These are phyloP conservation scores for Cytospora piceae DNA, from an alignment of 2,329 filamentous ascomycete species.

Conservation along the genomic window DNA sequence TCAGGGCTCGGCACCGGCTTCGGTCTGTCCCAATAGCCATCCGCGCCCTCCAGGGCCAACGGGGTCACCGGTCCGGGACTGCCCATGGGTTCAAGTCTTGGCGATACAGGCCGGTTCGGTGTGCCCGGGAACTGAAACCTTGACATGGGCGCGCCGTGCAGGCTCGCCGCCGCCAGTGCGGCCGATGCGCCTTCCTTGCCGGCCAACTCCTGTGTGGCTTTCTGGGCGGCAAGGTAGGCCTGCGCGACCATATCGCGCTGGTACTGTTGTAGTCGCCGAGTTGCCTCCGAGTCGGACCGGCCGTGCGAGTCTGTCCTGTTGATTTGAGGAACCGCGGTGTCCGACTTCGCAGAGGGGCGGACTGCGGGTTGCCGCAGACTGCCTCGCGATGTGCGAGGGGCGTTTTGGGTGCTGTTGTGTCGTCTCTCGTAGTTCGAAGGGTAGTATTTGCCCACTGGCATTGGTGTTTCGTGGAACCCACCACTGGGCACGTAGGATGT, in stretches of 20 bases:
- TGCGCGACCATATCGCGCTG: conserved; percentile 65
- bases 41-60: conserved; percentile 56
- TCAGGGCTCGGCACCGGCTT: conserved; percentile 30
- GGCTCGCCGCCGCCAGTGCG: conserved; percentile 38
- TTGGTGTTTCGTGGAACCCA: conserved; percentile 46
- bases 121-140: conserved; percentile 36
- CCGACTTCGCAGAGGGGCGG: conserved; percentile 41
- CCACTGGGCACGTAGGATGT: conserved; percentile 57
- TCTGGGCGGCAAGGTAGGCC: conserved; percentile 51
- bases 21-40: conserved; percentile 39
- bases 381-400: conserved; percentile 32
- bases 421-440: conserved; percentile 60
- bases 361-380: conserved; percentile 35
- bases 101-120: conserved; percentile 46
- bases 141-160: conserved; percentile 44
- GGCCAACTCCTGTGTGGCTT: conserved; percentile 43
- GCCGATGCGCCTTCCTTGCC: conserved; percentile 35
- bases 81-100: conserved; percentile 55
- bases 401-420: conserved; percentile 32
- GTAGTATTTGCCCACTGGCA: conserved; percentile 66
- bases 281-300: conserved; percentile 52
- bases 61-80: conserved; percentile 66
- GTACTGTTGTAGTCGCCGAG: conserved; percentile 59
- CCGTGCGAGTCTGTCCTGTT: conserved; percentile 36
- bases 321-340: conserved; percentile 40